Conservation (phyloP, 2,329 filamentous ascomycete species). For the Lecanosticta acicola region DNA sequence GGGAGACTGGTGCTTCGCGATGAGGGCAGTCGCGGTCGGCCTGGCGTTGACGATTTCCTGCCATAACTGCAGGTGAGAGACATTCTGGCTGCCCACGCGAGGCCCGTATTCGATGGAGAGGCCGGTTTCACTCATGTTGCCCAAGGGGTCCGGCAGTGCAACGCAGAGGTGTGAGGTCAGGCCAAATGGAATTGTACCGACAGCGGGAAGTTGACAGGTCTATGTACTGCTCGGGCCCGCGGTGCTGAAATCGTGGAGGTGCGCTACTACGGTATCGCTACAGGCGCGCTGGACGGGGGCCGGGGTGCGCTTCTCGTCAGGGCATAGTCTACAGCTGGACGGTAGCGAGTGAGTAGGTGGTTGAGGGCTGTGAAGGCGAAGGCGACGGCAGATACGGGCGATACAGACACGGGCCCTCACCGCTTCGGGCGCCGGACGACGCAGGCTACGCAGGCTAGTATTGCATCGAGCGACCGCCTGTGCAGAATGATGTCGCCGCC, state of each 20-base stretch:
- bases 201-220: slow-evolving; percentile 9
- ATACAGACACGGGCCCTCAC: too few relatives aligned
- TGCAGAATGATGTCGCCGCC: too few relatives aligned
- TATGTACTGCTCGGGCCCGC: slow-evolving; percentile 22
- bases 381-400: too few relatives aligned
- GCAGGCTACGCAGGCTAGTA: too few relatives aligned
- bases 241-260: slow-evolving; percentile 1
- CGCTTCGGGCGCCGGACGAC: too few relatives aligned
- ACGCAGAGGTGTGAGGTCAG: not conserved
- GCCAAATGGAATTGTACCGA: not conserved
- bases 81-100: slow-evolving; percentile 19
- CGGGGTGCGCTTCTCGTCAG: too few relatives aligned
- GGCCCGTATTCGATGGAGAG: slow-evolving; percentile 26
- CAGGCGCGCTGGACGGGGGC: slow-evolving; percentile 10
- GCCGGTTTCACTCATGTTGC: slow-evolving; percentile 20
- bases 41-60: slow-evolving; percentile 27
- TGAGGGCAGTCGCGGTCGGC: slow-evolving; percentile 29
- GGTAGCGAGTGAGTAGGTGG: too few relatives aligned
- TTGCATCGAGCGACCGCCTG: too few relatives aligned
- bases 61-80: slow-evolving; percentile 31
- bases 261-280: slow-evolving; percentile 11
- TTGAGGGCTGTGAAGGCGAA: too few relatives aligned
- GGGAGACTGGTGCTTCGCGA: slow-evolving; percentile 28
- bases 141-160: slow-evolving; percentile 11
- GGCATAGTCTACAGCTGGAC: too few relatives aligned